These are phyloP conservation scores for Malassezia brasiliensis DNA, from an alignment of 1,284 basidiomycete genomes.

Conservation along the genomic window DNA sequence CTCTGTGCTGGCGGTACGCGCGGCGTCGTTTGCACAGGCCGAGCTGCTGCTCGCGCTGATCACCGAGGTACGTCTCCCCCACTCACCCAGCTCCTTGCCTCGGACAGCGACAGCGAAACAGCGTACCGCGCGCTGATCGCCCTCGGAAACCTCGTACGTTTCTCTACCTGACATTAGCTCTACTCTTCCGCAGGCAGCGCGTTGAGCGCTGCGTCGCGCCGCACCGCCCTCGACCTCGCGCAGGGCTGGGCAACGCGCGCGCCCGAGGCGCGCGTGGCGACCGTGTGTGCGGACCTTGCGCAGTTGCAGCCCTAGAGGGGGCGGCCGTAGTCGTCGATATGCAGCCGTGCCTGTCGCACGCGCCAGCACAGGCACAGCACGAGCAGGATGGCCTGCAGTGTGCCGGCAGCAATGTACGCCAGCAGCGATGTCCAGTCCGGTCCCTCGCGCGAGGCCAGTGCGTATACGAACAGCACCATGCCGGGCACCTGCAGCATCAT, in stretches of 20 bases:
- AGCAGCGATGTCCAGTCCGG: constrained; percentile 33
- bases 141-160: constrained; percentile 71
- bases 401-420: constrained; percentile 69
- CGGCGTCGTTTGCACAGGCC: constrained; percentile 9
- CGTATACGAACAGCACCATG: constrained; percentile 73
- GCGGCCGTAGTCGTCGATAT: constrained; percentile 83
- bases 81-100: constrained; percentile 11
- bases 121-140: constrained; percentile 75
- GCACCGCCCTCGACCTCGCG: background rate
- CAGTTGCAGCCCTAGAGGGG: background rate
- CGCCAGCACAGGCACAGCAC: constrained; percentile 50
- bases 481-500: constrained; percentile 93
- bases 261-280: constrained; percentile 2
- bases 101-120: constrained; percentile 64
- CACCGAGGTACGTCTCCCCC: constrained; percentile 15
- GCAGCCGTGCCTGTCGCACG: constrained; percentile 57
- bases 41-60: constrained; percentile 25
- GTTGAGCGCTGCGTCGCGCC: background rate
- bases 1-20: constrained; percentile 8
- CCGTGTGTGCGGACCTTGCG: constrained; percentile 5
- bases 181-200: background rate
- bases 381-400: constrained; percentile 73
- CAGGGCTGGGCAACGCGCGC: background rate
- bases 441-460: constrained; percentile 49
- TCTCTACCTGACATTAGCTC: background rate